Percentiles rank a stretch among this genome's conserved stretches.
Conservation (phyloP, 1,284 basidiomycete genomes). For the Puccinia polysora region DNA sequence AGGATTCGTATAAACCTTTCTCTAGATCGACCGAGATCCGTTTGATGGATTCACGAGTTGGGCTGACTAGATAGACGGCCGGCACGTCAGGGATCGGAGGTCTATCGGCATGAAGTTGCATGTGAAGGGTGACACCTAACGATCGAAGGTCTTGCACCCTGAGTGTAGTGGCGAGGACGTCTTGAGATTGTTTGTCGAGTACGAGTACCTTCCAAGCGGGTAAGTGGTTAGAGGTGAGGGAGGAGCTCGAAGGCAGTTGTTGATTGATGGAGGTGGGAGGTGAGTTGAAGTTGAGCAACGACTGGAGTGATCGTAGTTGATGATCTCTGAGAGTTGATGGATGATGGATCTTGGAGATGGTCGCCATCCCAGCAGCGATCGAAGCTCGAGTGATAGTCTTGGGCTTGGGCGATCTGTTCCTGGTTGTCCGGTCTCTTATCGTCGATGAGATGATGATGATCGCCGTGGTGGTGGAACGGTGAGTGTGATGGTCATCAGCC, state of each 20-base stretch:
- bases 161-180: conserved; percentile 88
- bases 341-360: too few species aligned
- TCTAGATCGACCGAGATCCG: conserved; percentile 80
- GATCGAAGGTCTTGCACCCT: conserved; percentile 94
- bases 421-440: too few species aligned
- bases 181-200: conserved; percentile 90
- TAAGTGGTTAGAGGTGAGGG: conserved; percentile 54
- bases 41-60: conserved; percentile 76
- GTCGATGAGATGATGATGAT: too few species aligned
- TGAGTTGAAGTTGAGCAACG: conserved; percentile 62
- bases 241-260: not conserved
- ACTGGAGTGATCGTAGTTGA: conserved; percentile 69
- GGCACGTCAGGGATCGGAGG: conserved; percentile 92
- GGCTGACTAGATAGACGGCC: conserved; percentile 92
- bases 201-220: conserved; percentile 96
- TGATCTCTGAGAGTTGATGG: conserved; percentile 71
- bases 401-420: too few species aligned
- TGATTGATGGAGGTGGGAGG: not conserved
- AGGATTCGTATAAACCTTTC: conserved; percentile 82
- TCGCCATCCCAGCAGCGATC: too few species aligned
- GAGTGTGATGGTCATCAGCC: too few species aligned
- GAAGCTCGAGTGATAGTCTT: too few species aligned
- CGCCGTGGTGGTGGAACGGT: too few species aligned
- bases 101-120: conserved; percentile 82
- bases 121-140: conserved; percentile 72